These are phyloP conservation scores for Aegilops sharonensis DNA, from an alignment of 176 grass and related monocot species.

Conservation along the genomic window DNA sequence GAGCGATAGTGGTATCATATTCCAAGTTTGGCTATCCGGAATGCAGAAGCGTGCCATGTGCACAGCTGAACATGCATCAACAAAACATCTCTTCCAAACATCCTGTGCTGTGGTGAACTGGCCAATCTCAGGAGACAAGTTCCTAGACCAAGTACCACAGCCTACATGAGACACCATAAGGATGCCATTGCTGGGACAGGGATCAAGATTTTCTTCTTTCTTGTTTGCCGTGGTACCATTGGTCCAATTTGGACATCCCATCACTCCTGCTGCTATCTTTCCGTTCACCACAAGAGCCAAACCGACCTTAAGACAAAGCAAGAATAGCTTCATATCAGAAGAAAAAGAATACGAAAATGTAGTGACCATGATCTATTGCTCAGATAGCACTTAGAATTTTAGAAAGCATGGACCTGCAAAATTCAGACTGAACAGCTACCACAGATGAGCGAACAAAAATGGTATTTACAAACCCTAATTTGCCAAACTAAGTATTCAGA, in stretches of 20 bases:
- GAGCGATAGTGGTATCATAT: conserved; percentile 77
- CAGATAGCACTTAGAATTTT: background rate
- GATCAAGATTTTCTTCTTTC: conserved; percentile 27
- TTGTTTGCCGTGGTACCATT: conserved; percentile 17
- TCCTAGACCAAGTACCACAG: conserved; percentile 83
- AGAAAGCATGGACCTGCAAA: background rate
- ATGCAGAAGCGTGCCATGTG: conserved; percentile 79
- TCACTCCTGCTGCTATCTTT: conserved; percentile 72
- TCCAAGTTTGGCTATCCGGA: conserved; percentile 91
- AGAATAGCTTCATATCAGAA: conserved; percentile 25
- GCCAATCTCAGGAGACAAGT: conserved; percentile 32
- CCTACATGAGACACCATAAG: conserved; percentile 83
- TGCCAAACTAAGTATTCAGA: conserved; percentile 23
- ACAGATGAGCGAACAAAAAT: conserved; percentile 10
- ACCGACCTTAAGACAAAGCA: conserved; percentile 65
- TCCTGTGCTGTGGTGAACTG: conserved; percentile 19
- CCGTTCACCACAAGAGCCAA: conserved; percentile 87
- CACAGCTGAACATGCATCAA: conserved; percentile 56
- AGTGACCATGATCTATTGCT: background rate
- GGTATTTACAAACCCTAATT: conserved; percentile 10
- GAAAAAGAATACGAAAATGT: background rate
- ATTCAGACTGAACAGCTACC: background rate
- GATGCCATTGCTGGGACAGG: conserved; percentile 39
- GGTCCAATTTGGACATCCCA: conserved; percentile 91
- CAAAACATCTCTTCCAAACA: conserved; percentile 82